phyloP scores from a whole-genome alignment of 257 asterid genomes.

The Capsicum rhomboideum region DNA sequence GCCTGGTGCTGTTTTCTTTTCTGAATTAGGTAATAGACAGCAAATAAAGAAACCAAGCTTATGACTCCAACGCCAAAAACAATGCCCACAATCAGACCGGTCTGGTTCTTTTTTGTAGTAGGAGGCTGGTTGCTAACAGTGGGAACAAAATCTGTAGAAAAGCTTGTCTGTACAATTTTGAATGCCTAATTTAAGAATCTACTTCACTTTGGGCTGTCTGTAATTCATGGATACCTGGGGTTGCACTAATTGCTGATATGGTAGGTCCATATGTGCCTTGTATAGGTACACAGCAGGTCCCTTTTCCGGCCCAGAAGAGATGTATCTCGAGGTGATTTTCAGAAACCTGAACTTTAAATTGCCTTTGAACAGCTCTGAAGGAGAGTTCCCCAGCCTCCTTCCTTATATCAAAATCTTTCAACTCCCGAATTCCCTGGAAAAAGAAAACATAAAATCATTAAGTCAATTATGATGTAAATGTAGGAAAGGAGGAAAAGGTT shows the following conservation, averaged over 20 bases:
- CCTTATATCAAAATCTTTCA: conserved; percentile 58
- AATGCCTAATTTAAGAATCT: neutral
- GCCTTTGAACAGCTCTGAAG: conserved; percentile 32
- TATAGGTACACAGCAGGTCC: conserved; percentile 75
- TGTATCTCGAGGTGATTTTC: conserved; percentile 74
- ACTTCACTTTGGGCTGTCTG: neutral
- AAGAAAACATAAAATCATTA: neutral
- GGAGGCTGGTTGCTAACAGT: conserved; percentile 44
- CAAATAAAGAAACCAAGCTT: conserved; percentile 28
- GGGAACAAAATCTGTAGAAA: conserved; percentile 48
- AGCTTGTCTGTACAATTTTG: neutral
- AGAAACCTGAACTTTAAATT: conserved; percentile 35
- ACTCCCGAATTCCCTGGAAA: conserved; percentile 44
- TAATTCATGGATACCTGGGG: conserved; percentile 37
- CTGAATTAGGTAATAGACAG: conserved; percentile 21
- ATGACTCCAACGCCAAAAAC: conserved; percentile 35
- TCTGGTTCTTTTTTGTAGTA: conserved; percentile 13
- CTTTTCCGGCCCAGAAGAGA: conserved; percentile 88
- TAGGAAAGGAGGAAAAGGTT: neutral
- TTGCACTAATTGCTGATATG: conserved; percentile 69
- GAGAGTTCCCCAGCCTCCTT: conserved; percentile 47
- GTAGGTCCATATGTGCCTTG: conserved; percentile 67
- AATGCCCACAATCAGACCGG: conserved; percentile 58
- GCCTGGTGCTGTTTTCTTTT: conserved; percentile 30
- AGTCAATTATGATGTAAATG: neutral